Evolutionary conservation across 78 protist species (phyloP).

Genomic region (Polysphondylium violaceum): DNA sequence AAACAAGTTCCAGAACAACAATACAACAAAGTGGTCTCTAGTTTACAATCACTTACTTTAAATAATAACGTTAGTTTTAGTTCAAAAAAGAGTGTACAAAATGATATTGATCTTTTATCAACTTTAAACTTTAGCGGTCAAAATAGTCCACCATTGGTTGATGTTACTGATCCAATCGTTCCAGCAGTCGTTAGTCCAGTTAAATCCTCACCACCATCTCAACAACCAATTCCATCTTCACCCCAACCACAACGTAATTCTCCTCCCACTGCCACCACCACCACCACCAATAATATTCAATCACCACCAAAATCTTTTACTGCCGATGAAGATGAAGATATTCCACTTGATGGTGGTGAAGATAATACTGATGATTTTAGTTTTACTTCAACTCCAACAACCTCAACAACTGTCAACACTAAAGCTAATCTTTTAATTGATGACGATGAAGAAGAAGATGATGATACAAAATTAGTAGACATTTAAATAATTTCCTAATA

Average conservation of each 20-base stretch:
- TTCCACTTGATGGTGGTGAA: slow-evolving; percentile 5
- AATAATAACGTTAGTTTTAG: neutral
- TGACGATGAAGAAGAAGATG: slow-evolving; percentile 29
- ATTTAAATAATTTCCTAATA: no score
- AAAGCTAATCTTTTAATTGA: slow-evolving; percentile 4
- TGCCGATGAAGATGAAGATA: neutral
- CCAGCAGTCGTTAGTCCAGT: neutral
- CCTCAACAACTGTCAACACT: neutral
- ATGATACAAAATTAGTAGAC: neutral
- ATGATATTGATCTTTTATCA: neutral
- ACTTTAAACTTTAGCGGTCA: neutral
- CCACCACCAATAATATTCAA: neutral
- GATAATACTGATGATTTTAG: slow-evolving; percentile 5
- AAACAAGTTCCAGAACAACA: slow-evolving; percentile 3
- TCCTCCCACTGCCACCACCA: slow-evolving; percentile 1
- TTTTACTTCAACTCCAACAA: slow-evolving; percentile 10
- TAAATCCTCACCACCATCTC: neutral
- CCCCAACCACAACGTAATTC: neutral
- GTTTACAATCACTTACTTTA: neutral
- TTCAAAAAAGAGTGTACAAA: neutral
- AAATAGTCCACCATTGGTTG: neutral
- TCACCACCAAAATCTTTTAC: neutral
- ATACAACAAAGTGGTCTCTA: neutral
- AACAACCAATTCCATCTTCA: slow-evolving; percentile 11
- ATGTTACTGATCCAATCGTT: no score